Evolutionary conservation across 306 rosid genomes (phyloP).

Genomic region (Glycine tomentella): DNA sequence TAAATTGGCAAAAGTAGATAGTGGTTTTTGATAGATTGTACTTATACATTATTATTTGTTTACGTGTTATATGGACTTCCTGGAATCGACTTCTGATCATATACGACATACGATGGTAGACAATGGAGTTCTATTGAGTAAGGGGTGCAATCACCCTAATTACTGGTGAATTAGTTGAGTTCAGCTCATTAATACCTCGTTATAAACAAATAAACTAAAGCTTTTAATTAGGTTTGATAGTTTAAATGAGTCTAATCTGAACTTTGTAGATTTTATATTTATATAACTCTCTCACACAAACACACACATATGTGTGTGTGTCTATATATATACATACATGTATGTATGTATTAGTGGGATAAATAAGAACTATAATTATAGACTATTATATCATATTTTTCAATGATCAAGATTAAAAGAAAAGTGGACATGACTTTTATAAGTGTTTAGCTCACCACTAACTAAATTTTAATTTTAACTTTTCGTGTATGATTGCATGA

Average conservation of each 20-base stretch:
- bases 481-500: background rate
- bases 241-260: background rate
- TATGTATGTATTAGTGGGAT: too few relatives aligned
- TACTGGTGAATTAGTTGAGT: background rate
- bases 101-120: constrained; percentile 11
- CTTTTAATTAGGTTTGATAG: background rate
- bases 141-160: background rate
- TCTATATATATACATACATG: too few relatives aligned
- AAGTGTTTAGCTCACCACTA: background rate
- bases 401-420: background rate
- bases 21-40: constrained; percentile 22
- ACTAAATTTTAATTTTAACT: background rate
- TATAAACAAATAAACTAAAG: too few relatives aligned
- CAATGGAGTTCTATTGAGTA: constrained; percentile 27
- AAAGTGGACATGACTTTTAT: background rate
- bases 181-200: background rate
- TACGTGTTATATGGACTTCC: constrained; percentile 20
- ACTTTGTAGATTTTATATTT: background rate
- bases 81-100: constrained; percentile 24
- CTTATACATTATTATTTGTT: constrained; percentile 13
- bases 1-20: constrained; percentile 31
- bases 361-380: too few relatives aligned
- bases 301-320: background rate
- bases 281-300: background rate
- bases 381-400: background rate